These are phyloP conservation scores for Canavalia ensiformis DNA, from an alignment of 306 rosid species.

Conservation along the genomic window DNA sequence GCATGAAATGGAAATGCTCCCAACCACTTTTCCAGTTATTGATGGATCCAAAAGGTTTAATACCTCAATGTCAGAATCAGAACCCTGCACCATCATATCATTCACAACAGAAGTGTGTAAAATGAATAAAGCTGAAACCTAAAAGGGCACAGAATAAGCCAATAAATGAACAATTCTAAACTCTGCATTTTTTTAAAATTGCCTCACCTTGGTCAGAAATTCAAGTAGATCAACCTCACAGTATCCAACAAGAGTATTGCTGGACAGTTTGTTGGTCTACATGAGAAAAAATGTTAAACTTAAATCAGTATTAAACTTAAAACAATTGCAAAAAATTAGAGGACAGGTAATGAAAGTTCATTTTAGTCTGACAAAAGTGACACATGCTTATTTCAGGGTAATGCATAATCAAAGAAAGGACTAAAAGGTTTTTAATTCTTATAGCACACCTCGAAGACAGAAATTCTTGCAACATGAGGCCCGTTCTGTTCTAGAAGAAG, in stretches of 20 bases:
- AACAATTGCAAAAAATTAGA: neutral
- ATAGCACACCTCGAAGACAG: constrained; percentile 84
- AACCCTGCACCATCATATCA: constrained; percentile 64
- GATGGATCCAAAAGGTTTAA: constrained; percentile 84
- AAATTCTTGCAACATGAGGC: constrained; percentile 82
- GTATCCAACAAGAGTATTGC: constrained; percentile 86
- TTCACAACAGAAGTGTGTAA: constrained; percentile 38
- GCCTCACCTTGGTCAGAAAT: constrained; percentile 74
- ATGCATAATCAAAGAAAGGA: constrained; percentile 37
- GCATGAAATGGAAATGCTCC: constrained; percentile 78
- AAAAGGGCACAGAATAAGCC: constrained; percentile 21
- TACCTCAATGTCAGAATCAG: constrained; percentile 61
- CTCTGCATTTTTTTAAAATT: constrained; percentile 23
- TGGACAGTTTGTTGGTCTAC: constrained; percentile 88
- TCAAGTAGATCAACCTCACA: constrained; percentile 93
- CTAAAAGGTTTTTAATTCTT: constrained; percentile 31
- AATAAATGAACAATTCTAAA: constrained; percentile 31
- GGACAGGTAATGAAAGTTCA: neutral
- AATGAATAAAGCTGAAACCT: constrained; percentile 27
- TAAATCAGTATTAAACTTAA: constrained; percentile 28
- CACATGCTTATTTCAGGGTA: constrained; percentile 25
- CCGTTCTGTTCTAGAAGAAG: constrained; percentile 87
- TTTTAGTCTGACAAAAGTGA: constrained; percentile 31
- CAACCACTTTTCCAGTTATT: constrained; percentile 70
- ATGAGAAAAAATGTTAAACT: constrained; percentile 47